Percentiles rank a stretch among this genome's conserved stretches.
Conservation (phyloP, 208 protist species). For the Perkinsela sp. region DNA sequence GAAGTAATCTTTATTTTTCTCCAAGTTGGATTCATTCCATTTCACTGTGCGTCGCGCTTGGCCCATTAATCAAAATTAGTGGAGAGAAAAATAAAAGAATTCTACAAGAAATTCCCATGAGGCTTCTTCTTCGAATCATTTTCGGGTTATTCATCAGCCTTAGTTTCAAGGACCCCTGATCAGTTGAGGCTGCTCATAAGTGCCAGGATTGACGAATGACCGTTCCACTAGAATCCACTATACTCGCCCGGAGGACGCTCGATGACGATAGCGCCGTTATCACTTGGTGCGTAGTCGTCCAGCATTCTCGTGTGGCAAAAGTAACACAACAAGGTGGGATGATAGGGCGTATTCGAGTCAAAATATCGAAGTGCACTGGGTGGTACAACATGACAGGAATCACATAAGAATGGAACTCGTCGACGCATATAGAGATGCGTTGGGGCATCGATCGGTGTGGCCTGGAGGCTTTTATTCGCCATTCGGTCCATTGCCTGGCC, state of each 20-base stretch:
- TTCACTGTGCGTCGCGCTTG: too few relatives aligned
- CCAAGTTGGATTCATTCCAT: neutral
- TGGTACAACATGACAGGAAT: neutral
- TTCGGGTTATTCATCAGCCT: too few relatives aligned
- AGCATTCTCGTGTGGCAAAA: neutral
- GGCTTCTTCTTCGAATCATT: too few relatives aligned
- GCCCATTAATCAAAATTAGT: too few relatives aligned
- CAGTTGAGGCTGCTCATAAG: too few relatives aligned
- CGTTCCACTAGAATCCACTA: too few relatives aligned
- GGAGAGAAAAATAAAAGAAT: too few relatives aligned
- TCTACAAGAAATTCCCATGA: too few relatives aligned
- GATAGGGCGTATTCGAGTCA: neutral
- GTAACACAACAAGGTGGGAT: neutral
- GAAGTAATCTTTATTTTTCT: neutral
- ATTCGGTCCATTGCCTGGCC: too few relatives aligned
- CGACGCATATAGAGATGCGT: neutral
- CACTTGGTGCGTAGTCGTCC: neutral
- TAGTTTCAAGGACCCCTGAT: too few relatives aligned
- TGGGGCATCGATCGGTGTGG: neutral
- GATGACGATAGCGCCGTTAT: neutral
- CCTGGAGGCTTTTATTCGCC: neutral
- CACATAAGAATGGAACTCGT: neutral
- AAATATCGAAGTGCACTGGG: neutral
- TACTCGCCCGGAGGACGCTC: too few relatives aligned
- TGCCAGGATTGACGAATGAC: too few relatives aligned